These are phyloP conservation scores for Mortierella sp. DNA, from an alignment of 371 early-diverging fungal species.

Conservation along the genomic window DNA sequence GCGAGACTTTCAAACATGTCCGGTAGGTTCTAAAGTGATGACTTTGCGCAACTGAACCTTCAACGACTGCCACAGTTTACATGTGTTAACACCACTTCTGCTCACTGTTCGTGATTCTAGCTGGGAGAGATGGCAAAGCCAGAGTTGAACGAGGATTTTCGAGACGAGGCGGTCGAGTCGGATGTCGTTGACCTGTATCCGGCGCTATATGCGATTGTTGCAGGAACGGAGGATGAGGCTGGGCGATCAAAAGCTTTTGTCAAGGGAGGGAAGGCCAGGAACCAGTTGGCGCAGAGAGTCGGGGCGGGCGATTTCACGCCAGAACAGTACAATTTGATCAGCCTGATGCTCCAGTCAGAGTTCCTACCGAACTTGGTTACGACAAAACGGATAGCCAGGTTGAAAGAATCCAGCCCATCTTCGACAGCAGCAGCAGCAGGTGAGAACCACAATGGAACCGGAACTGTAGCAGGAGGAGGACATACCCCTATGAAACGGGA, in stretches of 20 bases:
- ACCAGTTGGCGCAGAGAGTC: constrained; percentile 33
- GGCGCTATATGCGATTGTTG: constrained; percentile 24
- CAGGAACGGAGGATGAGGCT: constrained; percentile 31
- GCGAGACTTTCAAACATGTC: constrained; percentile 43
- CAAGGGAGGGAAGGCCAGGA: constrained; percentile 35
- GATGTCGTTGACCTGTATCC: constrained; percentile 25
- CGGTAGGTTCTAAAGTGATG: constrained; percentile 8
- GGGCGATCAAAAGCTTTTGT: constrained; percentile 32
- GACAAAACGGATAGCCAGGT: constrained; percentile 11
- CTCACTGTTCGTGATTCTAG: background rate
- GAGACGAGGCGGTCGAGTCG: constrained; percentile 27
- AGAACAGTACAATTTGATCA: constrained; percentile 24
- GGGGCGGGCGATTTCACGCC: constrained; percentile 39
- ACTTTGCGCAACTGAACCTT: too few species aligned
- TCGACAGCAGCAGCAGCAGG: background rate
- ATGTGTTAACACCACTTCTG: background rate
- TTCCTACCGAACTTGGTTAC: constrained; percentile 41
- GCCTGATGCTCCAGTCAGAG: constrained; percentile 32
- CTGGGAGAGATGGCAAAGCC: constrained; percentile 31
- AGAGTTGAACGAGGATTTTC: constrained; percentile 1
- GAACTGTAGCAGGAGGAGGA: background rate
- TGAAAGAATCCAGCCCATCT: background rate
- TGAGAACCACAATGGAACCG: background rate
- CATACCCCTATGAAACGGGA: constrained; percentile 29
- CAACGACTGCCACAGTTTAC: background rate